phyloP scores from a whole-genome alignment of 2,329 filamentous ascomycete species.

The Neofusicoccum sp. region DNA sequence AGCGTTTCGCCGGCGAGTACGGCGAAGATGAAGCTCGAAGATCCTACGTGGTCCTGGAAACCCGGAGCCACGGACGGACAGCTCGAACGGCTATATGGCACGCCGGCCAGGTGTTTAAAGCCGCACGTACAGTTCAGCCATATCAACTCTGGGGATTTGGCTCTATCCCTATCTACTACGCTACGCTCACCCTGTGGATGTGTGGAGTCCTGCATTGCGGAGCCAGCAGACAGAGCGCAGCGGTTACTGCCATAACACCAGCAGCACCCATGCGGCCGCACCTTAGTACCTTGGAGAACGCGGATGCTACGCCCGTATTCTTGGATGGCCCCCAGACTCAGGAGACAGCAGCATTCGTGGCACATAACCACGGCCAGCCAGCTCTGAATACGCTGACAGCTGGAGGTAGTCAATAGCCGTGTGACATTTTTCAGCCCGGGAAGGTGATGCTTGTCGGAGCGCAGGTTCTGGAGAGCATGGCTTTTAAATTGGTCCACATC shows the following conservation, averaged over 20 bases:
- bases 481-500: no score
- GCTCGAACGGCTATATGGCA: constrained; percentile 64
- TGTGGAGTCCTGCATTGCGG: not conserved
- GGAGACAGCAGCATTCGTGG: not conserved
- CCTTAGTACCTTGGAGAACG: not conserved
- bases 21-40: constrained; percentile 63
- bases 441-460: constrained; percentile 22
- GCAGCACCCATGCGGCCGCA: not conserved
- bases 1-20: constrained; percentile 66
- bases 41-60: constrained; percentile 56
- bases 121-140: constrained; percentile 53
- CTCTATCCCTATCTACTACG: constrained; percentile 67
- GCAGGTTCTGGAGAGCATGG: constrained; percentile 21
- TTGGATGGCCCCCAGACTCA: not conserved
- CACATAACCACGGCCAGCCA: not conserved
- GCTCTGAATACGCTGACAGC: not conserved
- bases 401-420: not conserved
- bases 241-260: constrained; percentile 19
- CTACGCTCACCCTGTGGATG: constrained; percentile 64
- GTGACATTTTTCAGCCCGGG: constrained; percentile 21
- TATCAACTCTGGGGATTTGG: constrained; percentile 63
- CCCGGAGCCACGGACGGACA: constrained; percentile 56
- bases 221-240: not conserved
- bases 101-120: constrained; percentile 64
- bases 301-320: not conserved